Conservation (phyloP, 202 grass and related monocot genomes). For the Digitaria exilis region DNA sequence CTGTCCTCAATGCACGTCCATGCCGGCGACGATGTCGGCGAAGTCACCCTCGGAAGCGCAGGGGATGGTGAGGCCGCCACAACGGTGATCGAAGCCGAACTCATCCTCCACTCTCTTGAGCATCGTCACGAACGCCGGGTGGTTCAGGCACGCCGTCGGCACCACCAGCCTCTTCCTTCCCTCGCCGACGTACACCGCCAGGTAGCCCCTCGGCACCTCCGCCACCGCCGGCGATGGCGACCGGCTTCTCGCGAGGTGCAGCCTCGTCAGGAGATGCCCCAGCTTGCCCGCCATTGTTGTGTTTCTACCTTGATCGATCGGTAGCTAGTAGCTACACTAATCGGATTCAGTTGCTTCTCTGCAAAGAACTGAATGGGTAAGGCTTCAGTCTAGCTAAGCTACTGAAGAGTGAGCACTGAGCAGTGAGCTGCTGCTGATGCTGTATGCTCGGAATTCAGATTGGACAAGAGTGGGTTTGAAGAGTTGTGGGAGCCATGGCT, state of each 20-base stretch:
- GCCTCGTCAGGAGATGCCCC: conserved; percentile 45
- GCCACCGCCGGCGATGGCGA: not conserved
- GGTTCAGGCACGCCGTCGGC: conserved; percentile 52
- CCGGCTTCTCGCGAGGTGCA: conserved; percentile 40
- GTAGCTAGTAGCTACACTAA: not conserved
- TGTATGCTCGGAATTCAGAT: not conserved
- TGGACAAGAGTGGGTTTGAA: not conserved
- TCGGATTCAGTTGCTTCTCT: not conserved
- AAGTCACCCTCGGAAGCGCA: conserved; percentile 46
- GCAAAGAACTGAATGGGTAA: not conserved
- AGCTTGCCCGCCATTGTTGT: conserved; percentile 51
- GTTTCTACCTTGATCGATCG: not conserved
- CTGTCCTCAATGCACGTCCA: not conserved
- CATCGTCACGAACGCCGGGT: conserved; percentile 57
- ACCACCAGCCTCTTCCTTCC: conserved; percentile 59
- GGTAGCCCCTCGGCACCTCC: conserved; percentile 57
- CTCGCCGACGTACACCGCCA: conserved; percentile 62
- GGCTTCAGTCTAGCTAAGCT: not conserved
- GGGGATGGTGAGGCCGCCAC: conserved; percentile 55
- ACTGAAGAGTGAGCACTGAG: not conserved
- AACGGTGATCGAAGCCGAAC: conserved; percentile 60
- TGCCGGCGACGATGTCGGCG: conserved; percentile 26
- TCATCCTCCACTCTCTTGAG: conserved; percentile 58
- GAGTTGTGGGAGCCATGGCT: conserved; percentile 2
- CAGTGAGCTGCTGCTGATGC: not conserved